Base-by-base conservation (phyloP, 148 eudicot genomes). In the Vaccinium myrtillus region DNA sequence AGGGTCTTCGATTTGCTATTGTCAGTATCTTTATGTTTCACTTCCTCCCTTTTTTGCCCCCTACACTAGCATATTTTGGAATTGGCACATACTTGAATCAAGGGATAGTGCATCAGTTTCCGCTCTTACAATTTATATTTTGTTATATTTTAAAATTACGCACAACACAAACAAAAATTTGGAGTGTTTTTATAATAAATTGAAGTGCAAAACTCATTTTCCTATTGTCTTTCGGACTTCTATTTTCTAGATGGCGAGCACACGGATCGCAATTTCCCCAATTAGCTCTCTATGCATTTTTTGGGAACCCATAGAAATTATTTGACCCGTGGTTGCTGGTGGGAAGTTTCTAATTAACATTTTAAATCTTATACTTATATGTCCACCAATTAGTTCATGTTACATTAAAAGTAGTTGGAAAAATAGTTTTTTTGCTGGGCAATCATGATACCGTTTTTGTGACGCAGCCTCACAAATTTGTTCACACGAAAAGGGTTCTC, bases 1-100 rank as follows among this genome's bases (percentile, higher is more conserved):
- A 90, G 85, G 95, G 97, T 6, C 91, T 93, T 80, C 94, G 92
- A 46, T 95, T 95, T 87, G 98, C 95, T 63, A 87, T 95, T 88
- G 98, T 93, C 19, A 80, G 94, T 85, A 51, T 84, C 70, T 67
- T 48, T 50, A 25, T 43, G 43, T 39, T 46, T 58, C 13, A n/a
- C 8, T n/a, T 23, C 70, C 13, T 2, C 14, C 70, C 23, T 5
- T 67, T 67, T 11, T 10, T 67, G 32, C 46, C 46, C 0, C 36
- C 0, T 63, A 4, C 8, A 16, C 61, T 61, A 25, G 9, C n/a
- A 23, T 77, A 2, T 78, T 16, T 49, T 58, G n/a, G 58, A 19
- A 18, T 59, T 63, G 5, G 46, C 55, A 48, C 79, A 11, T 76
- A 48, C 19, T 76, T 48, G 23, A 4, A 46, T 46, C 79, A 48